These are phyloP conservation scores for Euphorbia pulcherrima DNA, from an alignment of 345 rosid genomes.

Conservation along the genomic window DNA sequence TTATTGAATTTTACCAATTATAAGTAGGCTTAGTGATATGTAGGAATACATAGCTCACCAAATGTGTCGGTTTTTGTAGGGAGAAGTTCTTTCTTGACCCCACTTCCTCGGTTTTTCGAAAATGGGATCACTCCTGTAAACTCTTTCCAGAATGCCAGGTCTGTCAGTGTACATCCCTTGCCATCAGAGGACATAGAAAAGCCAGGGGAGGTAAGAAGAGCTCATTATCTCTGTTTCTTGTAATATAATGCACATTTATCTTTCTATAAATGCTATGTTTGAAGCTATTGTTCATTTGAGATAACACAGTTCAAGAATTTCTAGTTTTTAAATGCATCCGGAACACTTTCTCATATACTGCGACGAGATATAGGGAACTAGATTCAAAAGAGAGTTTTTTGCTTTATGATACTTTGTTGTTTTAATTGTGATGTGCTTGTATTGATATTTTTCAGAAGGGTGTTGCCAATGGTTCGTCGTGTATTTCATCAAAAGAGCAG, in stretches of 20 bases:
- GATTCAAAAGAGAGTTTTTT: not conserved
- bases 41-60: slow-evolving; percentile 11
- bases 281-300: not conserved
- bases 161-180: slow-evolving; percentile 50
- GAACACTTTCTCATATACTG: not conserved
- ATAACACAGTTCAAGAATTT: not conserved
- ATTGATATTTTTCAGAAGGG: slow-evolving; percentile 31
- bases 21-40: not conserved
- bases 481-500: slow-evolving; percentile 48
- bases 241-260: not conserved
- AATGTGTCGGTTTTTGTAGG: slow-evolving; percentile 35
- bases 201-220: slow-evolving; percentile 36
- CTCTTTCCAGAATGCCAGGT: slow-evolving; percentile 32
- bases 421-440: not conserved
- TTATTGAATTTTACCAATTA: not conserved
- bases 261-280: not conserved
- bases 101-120: slow-evolving; percentile 47
- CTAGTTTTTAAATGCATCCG: not conserved
- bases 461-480: slow-evolving; percentile 31
- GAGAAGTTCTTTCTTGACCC: slow-evolving; percentile 52
- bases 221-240: not conserved
- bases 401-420: not conserved
- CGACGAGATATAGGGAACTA: not conserved
- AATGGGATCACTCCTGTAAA: slow-evolving; percentile 34
- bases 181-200: slow-evolving; percentile 32